Percentiles rank a stretch among this genome's conserved stretches.
Conservation (phyloP, 2,329 filamentous ascomycete genomes). For the Bipolaris gigantea region DNA sequence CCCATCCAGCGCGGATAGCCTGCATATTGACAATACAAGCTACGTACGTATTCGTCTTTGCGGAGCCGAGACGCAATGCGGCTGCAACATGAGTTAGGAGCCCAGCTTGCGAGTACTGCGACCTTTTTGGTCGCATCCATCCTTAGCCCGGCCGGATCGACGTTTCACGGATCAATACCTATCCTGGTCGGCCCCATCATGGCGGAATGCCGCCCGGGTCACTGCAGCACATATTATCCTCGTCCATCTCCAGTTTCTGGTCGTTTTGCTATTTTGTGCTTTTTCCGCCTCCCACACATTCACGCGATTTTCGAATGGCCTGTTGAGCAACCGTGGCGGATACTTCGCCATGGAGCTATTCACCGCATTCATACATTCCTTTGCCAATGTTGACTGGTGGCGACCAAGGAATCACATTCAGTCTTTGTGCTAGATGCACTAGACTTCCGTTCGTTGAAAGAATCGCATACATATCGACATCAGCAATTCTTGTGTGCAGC, state of each 20-base stretch:
- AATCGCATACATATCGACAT: background rate
- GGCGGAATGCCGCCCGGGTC: constrained; percentile 16
- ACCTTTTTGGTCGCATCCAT: constrained; percentile 38
- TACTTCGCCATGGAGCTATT: constrained; percentile 35
- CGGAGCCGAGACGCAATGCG: constrained; percentile 11
- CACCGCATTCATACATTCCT: constrained; percentile 21
- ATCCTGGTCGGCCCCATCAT: constrained; percentile 20
- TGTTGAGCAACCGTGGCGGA: constrained; percentile 28
- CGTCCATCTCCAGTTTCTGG: constrained; percentile 14
- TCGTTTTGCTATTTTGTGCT: constrained; percentile 12
- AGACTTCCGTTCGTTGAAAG: background rate
- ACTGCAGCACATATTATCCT: constrained; percentile 26
- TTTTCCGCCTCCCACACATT: background rate
- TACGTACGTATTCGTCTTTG: constrained; percentile 12
- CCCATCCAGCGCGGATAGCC: constrained; percentile 13
- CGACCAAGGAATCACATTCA: constrained; percentile 21
- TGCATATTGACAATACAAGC: constrained; percentile 13
- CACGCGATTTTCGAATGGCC: constrained; percentile 18
- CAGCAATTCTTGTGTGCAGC: background rate
- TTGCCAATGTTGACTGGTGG: constrained; percentile 23
- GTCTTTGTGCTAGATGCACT: constrained; percentile 12
- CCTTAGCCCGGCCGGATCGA: constrained; percentile 23
- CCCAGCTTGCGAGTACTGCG: constrained; percentile 21
- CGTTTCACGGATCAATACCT: constrained; percentile 32
- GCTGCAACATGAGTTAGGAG: constrained; percentile 18